These are phyloP conservation scores for Alternaria metachromatica DNA, from an alignment of 2,329 filamentous ascomycete genomes.

Conservation along the genomic window DNA sequence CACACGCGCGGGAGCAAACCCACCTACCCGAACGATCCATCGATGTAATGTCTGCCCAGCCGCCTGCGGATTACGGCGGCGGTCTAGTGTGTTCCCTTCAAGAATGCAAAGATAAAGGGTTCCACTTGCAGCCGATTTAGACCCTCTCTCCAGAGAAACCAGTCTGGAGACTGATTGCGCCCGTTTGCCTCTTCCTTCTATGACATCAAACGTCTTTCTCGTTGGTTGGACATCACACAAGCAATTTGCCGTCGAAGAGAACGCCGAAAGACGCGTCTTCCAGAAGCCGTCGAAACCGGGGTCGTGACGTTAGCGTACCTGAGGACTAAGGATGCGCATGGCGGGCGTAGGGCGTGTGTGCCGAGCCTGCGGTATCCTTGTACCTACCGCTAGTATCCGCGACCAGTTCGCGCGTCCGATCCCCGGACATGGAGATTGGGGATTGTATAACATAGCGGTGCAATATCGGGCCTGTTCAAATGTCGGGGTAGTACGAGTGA, in stretches of 20 bases:
- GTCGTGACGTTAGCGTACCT: conserved; percentile 16
- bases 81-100: conserved; percentile 14
- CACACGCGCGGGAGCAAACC: conserved; percentile 27
- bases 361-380: conserved; percentile 28
- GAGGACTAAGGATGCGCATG: conserved; percentile 1
- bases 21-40: conserved; percentile 11
- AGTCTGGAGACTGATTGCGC: neutral
- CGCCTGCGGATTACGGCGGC: conserved; percentile 16
- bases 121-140: conserved; percentile 9
- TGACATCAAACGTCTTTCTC: neutral
- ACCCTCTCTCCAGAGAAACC: conserved; percentile 1
- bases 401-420: conserved; percentile 4
- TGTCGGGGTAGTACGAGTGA: neutral
- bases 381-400: conserved; percentile 34
- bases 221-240: neutral
- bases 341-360: conserved; percentile 27
- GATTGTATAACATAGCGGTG: neutral
- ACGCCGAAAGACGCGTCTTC: conserved; percentile 12
- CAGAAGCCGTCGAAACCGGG: conserved; percentile 12
- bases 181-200: conserved; percentile 1
- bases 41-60: conserved; percentile 18
- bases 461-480: conserved; percentile 5
- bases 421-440: neutral
- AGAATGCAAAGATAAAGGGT: conserved; percentile 23
- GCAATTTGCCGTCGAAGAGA: neutral